Conservation (phyloP, 2,329 filamentous ascomycete genomes). For the Juglanconis juglandina region DNA sequence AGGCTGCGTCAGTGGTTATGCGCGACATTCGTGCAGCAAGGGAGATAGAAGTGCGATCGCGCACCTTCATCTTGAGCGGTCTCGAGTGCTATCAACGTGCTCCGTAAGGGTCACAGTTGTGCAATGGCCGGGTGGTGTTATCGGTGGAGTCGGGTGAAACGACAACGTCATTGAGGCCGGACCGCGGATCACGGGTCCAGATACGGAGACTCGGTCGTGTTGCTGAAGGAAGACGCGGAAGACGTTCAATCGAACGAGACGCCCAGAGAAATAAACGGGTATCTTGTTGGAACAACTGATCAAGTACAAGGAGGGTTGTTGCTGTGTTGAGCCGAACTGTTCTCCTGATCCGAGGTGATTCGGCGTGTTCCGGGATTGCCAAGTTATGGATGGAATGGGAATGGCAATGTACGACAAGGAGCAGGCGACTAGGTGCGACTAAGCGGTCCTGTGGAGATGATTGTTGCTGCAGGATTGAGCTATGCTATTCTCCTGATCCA, state of each 20-base stretch:
- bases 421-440: background rate
- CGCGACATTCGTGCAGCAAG: background rate
- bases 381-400: background rate
- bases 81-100: background rate
- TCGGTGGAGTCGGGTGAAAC: slow-evolving; percentile 18
- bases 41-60: slow-evolving; percentile 3
- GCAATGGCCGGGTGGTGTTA: slow-evolving; percentile 10
- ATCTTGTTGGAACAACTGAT: background rate
- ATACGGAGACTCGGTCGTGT: background rate
- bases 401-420: background rate
- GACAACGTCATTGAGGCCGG: slow-evolving; percentile 17
- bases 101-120: background rate
- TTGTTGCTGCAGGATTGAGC: background rate
- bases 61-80: slow-evolving; percentile 36
- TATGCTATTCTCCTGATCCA: background rate
- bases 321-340: background rate
- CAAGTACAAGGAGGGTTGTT: background rate
- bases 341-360: background rate
- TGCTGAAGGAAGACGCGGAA: background rate
- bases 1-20: background rate
- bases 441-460: background rate
- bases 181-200: slow-evolving; percentile 6
- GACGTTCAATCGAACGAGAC: background rate
- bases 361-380: background rate
- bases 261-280: background rate